A percentile compares a stretch with the other conserved stretches of the same genome.
Conservation (phyloP, 164 flowering plant genomes). For the Aristolochia californica region DNA sequence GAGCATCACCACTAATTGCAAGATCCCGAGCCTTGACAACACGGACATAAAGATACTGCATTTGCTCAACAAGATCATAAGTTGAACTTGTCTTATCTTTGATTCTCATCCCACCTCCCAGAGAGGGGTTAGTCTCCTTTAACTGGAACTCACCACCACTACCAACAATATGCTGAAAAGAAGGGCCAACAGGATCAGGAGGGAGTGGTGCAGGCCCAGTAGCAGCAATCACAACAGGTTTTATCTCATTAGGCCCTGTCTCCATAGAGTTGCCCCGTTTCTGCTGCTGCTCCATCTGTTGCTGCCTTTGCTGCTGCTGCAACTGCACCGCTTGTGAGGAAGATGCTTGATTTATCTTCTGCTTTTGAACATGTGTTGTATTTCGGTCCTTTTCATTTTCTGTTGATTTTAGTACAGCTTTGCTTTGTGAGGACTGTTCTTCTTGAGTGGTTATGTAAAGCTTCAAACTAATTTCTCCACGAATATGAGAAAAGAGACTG, state of each 20-base stretch:
- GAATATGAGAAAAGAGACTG: slow-evolving; percentile 42
- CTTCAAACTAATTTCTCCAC: slow-evolving; percentile 69
- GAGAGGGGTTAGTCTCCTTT: slow-evolving; percentile 72
- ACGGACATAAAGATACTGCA: slow-evolving; percentile 24
- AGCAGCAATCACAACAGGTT: slow-evolving; percentile 20
- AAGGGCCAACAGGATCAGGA: neutral
- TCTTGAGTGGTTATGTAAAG: slow-evolving; percentile 42
- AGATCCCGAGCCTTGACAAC: slow-evolving; percentile 21
- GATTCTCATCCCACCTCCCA: slow-evolving; percentile 50
- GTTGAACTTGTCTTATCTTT: slow-evolving; percentile 21
- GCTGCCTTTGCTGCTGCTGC: slow-evolving; percentile 7
- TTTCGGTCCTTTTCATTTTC: neutral
- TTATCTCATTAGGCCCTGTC: slow-evolving; percentile 14
- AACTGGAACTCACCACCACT: slow-evolving; percentile 34
- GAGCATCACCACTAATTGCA: slow-evolving; percentile 3
- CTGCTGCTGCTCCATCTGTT: slow-evolving; percentile 12
- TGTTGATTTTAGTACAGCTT: neutral
- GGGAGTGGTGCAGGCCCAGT: no score
- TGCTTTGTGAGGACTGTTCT: neutral
- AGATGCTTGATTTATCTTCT: neutral
- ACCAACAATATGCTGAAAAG: slow-evolving; percentile 15
- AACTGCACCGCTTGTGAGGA: neutral
- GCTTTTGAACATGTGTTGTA: slow-evolving; percentile 9
- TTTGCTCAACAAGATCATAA: slow-evolving; percentile 32
- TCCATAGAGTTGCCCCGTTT: slow-evolving; percentile 10